Evolutionary conservation across 371 early-diverging fungal genomes (phyloP).

Genomic region (Mortierella sp.): DNA sequence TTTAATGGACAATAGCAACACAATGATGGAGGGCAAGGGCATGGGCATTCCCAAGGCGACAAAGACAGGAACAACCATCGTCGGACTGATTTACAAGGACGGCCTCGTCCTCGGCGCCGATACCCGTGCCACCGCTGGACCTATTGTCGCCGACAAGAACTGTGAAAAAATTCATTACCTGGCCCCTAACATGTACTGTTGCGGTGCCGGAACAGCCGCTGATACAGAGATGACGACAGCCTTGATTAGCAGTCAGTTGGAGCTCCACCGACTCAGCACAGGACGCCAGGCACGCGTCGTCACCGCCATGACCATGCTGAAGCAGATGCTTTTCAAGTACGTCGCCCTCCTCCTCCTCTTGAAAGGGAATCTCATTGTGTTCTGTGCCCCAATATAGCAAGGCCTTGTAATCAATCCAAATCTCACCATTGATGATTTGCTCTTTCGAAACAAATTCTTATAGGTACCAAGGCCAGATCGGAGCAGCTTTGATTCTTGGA

Average conservation of each 20-base stretch:
- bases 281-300: constrained; percentile 92
- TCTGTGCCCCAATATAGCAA: not conserved
- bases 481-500: constrained; percentile 98
- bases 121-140: constrained; percentile 99
- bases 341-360: not conserved
- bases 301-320: constrained; percentile 97
- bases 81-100: constrained; percentile 95
- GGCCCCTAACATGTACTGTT: constrained; percentile 99
- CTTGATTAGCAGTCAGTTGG: constrained; percentile 94
- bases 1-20: constrained; percentile 69
- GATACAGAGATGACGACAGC: constrained; percentile 98
- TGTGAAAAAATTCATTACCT: constrained; percentile 99
- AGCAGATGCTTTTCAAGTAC: constrained; percentile 95
- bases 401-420: not conserved
- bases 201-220: constrained; percentile 99
- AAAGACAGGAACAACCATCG: constrained; percentile 99
- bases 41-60: constrained; percentile 87
- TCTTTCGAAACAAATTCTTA: not conserved
- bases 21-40: constrained; percentile 83
- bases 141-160: constrained; percentile 99
- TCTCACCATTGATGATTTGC: not conserved
- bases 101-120: constrained; percentile 99
- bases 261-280: constrained; percentile 92
- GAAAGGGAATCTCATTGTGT: not conserved
- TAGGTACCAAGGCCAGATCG: constrained; percentile 97